Evolutionary conservation across 2,329 filamentous ascomycete genomes (phyloP).

Genomic region (Fusarium nisikadoi): DNA sequence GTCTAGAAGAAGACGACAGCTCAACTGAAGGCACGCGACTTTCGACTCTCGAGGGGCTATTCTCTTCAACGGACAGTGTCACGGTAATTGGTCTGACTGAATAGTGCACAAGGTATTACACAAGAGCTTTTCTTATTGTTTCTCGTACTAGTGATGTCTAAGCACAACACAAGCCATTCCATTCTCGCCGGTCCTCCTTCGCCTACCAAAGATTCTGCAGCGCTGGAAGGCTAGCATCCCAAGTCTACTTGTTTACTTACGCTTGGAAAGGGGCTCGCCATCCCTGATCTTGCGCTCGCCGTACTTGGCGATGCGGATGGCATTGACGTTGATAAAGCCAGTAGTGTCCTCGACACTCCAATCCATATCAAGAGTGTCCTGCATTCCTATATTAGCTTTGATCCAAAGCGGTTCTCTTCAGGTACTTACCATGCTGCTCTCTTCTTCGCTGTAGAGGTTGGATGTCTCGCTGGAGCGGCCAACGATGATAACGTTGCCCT

Average conservation of each 20-base stretch:
- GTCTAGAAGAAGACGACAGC: too few species aligned
- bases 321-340: background rate
- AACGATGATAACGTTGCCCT: background rate
- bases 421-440: background rate
- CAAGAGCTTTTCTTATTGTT: background rate
- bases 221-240: background rate
- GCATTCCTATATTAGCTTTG: background rate
- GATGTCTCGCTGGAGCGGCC: background rate
- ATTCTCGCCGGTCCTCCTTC: background rate
- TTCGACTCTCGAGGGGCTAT: too few species aligned
- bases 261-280: background rate
- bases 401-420: fast-evolving
- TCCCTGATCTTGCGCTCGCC: background rate
- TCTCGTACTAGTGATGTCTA: background rate
- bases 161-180: background rate
- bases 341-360: background rate
- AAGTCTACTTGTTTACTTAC: background rate
- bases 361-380: background rate
- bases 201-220: background rate
- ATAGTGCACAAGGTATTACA: background rate
- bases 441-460: background rate
- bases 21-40: too few species aligned
- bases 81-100: too few species aligned
- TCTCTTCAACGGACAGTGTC: too few species aligned
- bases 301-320: background rate